Conservation (phyloP, 2,329 filamentous ascomycete genomes). For the Diplodia corticola region DNA sequence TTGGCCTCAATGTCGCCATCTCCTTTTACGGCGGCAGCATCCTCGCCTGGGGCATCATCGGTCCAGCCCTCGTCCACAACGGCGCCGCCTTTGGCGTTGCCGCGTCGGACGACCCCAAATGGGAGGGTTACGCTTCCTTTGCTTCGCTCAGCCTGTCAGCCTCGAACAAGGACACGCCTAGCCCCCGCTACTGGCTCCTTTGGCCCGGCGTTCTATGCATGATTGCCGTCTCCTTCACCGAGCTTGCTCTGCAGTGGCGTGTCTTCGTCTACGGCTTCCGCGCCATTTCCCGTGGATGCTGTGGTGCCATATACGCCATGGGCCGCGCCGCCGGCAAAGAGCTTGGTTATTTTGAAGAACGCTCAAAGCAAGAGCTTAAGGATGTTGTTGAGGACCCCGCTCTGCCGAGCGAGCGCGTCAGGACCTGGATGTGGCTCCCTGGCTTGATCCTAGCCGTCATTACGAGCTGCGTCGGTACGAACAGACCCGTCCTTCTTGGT, state of each 20-base stretch:
- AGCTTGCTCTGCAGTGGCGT: conserved; percentile 46
- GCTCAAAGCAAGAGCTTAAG: conserved; percentile 41
- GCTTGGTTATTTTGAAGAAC: conserved; percentile 46
- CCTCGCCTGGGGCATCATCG: conserved; percentile 59
- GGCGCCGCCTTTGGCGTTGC: conserved; percentile 49
- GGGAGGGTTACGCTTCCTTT: conserved; percentile 45
- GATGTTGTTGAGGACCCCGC: conserved; percentile 55
- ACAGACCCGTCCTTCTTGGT: no score
- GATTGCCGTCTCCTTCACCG: conserved; percentile 53
- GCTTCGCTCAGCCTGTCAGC: conserved; percentile 38
- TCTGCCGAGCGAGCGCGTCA: conserved; percentile 49
- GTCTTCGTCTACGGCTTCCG: conserved; percentile 51
- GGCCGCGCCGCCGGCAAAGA: conserved; percentile 46
- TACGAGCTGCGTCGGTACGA: conserved; percentile 45
- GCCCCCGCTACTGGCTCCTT: conserved; percentile 54
- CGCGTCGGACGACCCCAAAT: conserved; percentile 44
- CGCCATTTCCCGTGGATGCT: conserved; percentile 51
- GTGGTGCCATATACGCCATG: conserved; percentile 44
- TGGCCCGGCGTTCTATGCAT: conserved; percentile 55
- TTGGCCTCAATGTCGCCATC: conserved; percentile 59
- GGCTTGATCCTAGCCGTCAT: conserved; percentile 52
- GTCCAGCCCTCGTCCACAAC: conserved; percentile 57
- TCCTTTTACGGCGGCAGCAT: conserved; percentile 60
- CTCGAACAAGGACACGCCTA: conserved; percentile 47
- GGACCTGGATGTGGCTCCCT: conserved; percentile 55